Evolutionary conservation across 2,329 filamentous ascomycete species (phyloP).

Genomic region (Balansia obtecta): DNA sequence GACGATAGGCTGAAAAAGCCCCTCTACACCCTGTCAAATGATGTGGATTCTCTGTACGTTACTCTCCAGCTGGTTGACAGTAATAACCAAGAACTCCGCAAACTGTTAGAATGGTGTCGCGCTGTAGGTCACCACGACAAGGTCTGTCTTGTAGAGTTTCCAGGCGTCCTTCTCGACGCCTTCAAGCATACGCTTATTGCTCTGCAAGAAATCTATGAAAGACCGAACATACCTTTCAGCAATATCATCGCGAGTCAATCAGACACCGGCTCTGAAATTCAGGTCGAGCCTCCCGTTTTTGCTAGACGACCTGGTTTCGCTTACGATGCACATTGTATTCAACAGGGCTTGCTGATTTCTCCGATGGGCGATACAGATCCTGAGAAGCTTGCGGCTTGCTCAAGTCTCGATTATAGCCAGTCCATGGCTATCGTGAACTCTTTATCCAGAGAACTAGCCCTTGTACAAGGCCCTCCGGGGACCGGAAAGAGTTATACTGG

Average conservation of each 20-base stretch:
- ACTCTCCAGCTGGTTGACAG: constrained; percentile 17
- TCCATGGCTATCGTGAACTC: constrained; percentile 38
- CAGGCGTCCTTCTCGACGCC: constrained; percentile 42
- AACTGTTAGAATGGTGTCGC: constrained; percentile 18
- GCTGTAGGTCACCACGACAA: constrained; percentile 6
- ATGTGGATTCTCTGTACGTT: constrained; percentile 18
- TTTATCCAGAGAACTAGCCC: constrained; percentile 37
- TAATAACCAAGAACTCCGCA: constrained; percentile 10
- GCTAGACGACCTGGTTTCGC: constrained; percentile 32
- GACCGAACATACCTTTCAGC: constrained; percentile 33
- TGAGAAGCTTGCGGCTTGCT: constrained; percentile 17
- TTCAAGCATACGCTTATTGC: constrained; percentile 45
- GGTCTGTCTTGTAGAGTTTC: constrained; percentile 44
- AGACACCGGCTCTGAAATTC: constrained; percentile 8
- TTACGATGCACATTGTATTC: constrained; percentile 30
- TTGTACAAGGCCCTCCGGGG: constrained; percentile 60
- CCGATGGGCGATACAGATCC: constrained; percentile 9
- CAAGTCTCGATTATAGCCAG: constrained; percentile 40
- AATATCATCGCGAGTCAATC: constrained; percentile 28
- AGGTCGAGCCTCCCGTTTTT: constrained; percentile 37
- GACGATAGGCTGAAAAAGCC: background rate
- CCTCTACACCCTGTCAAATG: constrained; percentile 18
- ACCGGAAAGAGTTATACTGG: constrained; percentile 57
- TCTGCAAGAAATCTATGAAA: constrained; percentile 38
- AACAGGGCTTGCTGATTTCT: constrained; percentile 14